Percentiles rank a stretch among this genome's conserved stretches.
These are phyloP conservation scores for Suhomyces xylopsoci DNA, from an alignment of 805 yeast genomes.

Conservation along the genomic window DNA sequence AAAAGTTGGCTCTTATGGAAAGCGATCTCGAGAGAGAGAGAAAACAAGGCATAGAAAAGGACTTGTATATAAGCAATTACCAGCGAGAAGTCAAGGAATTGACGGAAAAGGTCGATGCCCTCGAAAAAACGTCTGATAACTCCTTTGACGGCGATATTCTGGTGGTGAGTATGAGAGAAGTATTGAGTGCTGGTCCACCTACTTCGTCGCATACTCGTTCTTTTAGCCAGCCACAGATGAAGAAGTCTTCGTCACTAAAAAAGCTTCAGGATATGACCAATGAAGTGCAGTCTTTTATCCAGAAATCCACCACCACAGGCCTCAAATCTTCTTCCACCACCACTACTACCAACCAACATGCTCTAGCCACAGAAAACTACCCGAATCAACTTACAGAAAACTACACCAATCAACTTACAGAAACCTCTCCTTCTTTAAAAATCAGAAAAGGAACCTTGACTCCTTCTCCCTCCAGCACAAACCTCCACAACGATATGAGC, in stretches of 20 bases:
- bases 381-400: not conserved
- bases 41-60: slow-evolving; percentile 20
- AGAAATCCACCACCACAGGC: slow-evolving; percentile 11
- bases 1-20: slow-evolving; percentile 41
- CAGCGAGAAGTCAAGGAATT: slow-evolving; percentile 28
- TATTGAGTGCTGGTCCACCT: slow-evolving; percentile 26
- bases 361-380: not conserved
- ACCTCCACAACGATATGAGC: slow-evolving; percentile 1
- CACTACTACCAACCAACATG: slow-evolving; percentile 9
- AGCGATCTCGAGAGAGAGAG: slow-evolving; percentile 35
- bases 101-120: slow-evolving; percentile 4
- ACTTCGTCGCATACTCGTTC: not conserved
- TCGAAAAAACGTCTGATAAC: not conserved
- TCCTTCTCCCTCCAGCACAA: slow-evolving; percentile 5
- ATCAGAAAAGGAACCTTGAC: slow-evolving; percentile 1
- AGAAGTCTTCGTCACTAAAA: slow-evolving; percentile 28
- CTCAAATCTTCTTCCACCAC: slow-evolving; percentile 24
- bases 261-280: slow-evolving; percentile 29
- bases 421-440: not conserved
- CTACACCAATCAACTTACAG: too few relatives aligned
- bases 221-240: slow-evolving; percentile 1
- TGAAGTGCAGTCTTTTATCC: slow-evolving; percentile 14
- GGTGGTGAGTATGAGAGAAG: slow-evolving; percentile 24
- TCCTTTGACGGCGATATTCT: slow-evolving; percentile 14
- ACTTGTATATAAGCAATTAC: slow-evolving; percentile 27